A percentile compares a stretch with the other conserved stretches of the same genome.
phyloP scores from a whole-genome alignment of 306 rosid species.

The Cucumis melo region DNA sequence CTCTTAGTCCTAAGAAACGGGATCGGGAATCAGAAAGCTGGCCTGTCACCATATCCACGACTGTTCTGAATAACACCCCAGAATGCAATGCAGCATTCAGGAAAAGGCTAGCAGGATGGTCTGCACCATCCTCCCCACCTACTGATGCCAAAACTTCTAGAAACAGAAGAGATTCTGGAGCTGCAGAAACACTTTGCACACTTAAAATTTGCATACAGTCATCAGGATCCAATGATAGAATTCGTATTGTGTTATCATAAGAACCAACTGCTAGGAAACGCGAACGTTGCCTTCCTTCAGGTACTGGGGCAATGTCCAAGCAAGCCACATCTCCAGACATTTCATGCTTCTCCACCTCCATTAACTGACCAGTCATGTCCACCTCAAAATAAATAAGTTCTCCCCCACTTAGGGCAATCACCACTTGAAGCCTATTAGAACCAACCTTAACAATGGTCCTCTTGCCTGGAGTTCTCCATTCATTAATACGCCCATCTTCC shows the following conservation, averaged over 20 bases:
- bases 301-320: conserved; percentile 90
- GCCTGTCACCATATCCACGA: conserved; percentile 98
- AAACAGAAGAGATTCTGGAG: conserved; percentile 93
- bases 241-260: conserved; percentile 75
- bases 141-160: conserved; percentile 87
- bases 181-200: conserved; percentile 78
- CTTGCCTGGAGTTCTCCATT: conserved; percentile 98
- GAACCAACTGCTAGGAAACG: conserved; percentile 96
- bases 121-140: conserved; percentile 97
- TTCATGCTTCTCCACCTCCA: conserved; percentile 97
- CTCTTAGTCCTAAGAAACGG: conserved; percentile 88
- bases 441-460: conserved; percentile 85
- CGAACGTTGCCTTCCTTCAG: conserved; percentile 89
- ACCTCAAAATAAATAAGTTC: conserved; percentile 93
- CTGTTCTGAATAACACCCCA: conserved; percentile 91
- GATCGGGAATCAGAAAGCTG: conserved; percentile 93
- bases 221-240: conserved; percentile 87
- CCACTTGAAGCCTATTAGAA: conserved; percentile 86
- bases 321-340: conserved; percentile 96
- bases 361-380: conserved; percentile 83
- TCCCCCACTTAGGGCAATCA: conserved; percentile 91
- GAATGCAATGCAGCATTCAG: conserved; percentile 77
- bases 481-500: conserved; percentile 94
- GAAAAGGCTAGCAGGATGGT: conserved; percentile 95
- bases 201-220: conserved; percentile 87